These are phyloP conservation scores for Suhomyces pyralidae DNA, from an alignment of 805 yeast species.

Conservation along the genomic window DNA sequence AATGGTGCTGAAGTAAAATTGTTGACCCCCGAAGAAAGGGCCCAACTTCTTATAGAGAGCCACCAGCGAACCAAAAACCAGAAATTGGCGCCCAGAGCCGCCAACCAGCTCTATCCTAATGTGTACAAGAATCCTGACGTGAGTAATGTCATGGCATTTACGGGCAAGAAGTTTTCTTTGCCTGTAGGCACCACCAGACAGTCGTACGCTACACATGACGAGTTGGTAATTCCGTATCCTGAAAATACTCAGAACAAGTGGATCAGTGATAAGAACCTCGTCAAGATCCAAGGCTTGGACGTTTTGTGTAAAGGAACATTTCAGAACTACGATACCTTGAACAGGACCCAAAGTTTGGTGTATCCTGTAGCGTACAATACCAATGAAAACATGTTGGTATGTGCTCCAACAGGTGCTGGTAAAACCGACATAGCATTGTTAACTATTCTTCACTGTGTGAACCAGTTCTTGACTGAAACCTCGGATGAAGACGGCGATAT, in stretches of 20 bases:
- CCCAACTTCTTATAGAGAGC: slow-evolving; percentile 50
- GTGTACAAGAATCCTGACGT: slow-evolving; percentile 67
- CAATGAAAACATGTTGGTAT: slow-evolving; percentile 90
- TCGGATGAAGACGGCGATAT: slow-evolving; percentile 42
- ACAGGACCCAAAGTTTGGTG: slow-evolving; percentile 86
- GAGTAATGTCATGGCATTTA: slow-evolving; percentile 40
- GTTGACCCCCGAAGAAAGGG: slow-evolving; percentile 55
- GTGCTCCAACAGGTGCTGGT: slow-evolving; percentile 99
- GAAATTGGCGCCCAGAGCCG: slow-evolving; percentile 43
- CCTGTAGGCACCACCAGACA: slow-evolving; percentile 79
- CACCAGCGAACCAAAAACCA: slow-evolving; percentile 48
- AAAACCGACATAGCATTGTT: slow-evolving; percentile 90
- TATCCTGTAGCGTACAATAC: slow-evolving; percentile 90
- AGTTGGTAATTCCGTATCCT: slow-evolving; percentile 78
- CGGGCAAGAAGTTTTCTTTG: slow-evolving; percentile 75
- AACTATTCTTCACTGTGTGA: slow-evolving; percentile 73
- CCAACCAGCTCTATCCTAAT: slow-evolving; percentile 70
- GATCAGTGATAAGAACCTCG: slow-evolving; percentile 45
- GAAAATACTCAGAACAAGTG: slow-evolving; percentile 44
- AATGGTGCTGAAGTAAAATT: slow-evolving; percentile 19
- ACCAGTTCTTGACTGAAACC: slow-evolving; percentile 60
- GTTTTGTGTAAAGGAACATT: slow-evolving; percentile 81
- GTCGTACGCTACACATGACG: slow-evolving; percentile 65
- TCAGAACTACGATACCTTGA: slow-evolving; percentile 69
- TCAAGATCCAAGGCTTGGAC: slow-evolving; percentile 65